Evolutionary conservation across 768 basidiomycete species (phyloP).

Genomic region (Scleroderma bovista): DNA sequence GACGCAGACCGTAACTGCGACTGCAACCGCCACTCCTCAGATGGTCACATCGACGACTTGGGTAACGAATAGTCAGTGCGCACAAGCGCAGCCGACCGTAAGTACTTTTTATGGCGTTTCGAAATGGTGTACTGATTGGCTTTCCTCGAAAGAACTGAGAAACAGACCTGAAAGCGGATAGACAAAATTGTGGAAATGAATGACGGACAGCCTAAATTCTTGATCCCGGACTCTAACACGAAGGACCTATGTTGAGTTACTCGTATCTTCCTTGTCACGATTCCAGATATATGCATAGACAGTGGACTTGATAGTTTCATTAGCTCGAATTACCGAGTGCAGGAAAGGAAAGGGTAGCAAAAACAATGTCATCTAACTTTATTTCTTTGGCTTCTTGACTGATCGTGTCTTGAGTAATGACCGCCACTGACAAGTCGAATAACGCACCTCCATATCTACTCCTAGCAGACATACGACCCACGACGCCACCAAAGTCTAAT

Average conservation of each 20-base stretch:
- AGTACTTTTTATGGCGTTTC: neutral
- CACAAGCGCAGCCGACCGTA: neutral
- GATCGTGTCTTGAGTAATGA: slow-evolving; percentile 20
- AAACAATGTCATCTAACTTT: slow-evolving; percentile 9
- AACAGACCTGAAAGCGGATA: neutral
- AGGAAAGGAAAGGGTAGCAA: neutral
- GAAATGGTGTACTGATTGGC: neutral
- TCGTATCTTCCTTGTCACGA: too few species aligned
- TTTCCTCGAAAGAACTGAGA: neutral
- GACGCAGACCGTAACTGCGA: slow-evolving; percentile 1
- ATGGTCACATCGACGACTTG: neutral
- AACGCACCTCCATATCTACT: slow-evolving; percentile 88
- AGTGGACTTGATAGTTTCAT: neutral
- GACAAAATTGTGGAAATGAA: neutral
- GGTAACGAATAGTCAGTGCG: neutral
- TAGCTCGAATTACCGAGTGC: neutral
- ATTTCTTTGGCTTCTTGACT: slow-evolving; percentile 87
- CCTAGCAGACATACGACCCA: slow-evolving; percentile 71
- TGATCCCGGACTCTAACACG: neutral
- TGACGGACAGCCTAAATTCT: neutral
- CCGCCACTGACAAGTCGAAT: neutral
- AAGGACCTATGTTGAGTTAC: neutral
- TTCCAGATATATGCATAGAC: neutral
- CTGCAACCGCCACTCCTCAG: slow-evolving; percentile 1
- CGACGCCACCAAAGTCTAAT: slow-evolving; percentile 86